Evolutionary conservation across 139 green algal genomes (phyloP).

Genomic region (Coccomyxa sp.): DNA sequence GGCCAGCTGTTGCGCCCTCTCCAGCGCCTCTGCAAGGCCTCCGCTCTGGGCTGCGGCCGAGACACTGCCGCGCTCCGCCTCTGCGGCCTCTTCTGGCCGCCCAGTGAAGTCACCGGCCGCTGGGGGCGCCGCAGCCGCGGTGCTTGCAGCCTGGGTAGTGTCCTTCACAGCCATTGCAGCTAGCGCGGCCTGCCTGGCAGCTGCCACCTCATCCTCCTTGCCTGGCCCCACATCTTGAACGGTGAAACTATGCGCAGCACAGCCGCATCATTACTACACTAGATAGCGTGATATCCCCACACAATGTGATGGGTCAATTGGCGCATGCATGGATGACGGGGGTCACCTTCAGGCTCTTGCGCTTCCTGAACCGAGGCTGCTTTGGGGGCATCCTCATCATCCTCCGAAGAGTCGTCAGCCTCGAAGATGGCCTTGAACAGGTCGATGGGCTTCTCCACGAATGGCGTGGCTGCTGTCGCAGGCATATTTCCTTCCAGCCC

Average conservation of each 20-base stretch:
- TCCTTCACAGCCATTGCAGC: too few relatives aligned
- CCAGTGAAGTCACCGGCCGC: too few relatives aligned
- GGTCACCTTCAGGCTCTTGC: background rate
- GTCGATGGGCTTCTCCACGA: constrained; percentile 60
- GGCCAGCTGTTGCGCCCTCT: too few relatives aligned
- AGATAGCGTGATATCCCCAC: background rate
- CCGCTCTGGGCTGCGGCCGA: too few relatives aligned
- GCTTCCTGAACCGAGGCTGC: background rate
- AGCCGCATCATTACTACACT: background rate
- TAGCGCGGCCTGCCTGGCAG: too few relatives aligned
- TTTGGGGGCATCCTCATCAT: constrained; percentile 32
- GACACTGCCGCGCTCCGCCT: too few relatives aligned
- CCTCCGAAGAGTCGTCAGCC: constrained; percentile 44
- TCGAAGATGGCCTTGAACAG: constrained; percentile 89
- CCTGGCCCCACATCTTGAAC: too few relatives aligned
- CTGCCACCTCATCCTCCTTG: too few relatives aligned
- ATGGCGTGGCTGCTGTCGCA: background rate
- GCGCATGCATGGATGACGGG: background rate
- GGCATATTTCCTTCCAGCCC: background rate
- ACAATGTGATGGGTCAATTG: background rate
- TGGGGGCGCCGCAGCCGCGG: too few relatives aligned
- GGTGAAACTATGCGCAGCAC: background rate
- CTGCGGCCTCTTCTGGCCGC: too few relatives aligned
- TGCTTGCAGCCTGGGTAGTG: too few relatives aligned
- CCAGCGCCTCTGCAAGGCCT: too few relatives aligned